phyloP scores from a whole-genome alignment of 306 rosid species.

The Glycyrrhiza uralensis region DNA sequence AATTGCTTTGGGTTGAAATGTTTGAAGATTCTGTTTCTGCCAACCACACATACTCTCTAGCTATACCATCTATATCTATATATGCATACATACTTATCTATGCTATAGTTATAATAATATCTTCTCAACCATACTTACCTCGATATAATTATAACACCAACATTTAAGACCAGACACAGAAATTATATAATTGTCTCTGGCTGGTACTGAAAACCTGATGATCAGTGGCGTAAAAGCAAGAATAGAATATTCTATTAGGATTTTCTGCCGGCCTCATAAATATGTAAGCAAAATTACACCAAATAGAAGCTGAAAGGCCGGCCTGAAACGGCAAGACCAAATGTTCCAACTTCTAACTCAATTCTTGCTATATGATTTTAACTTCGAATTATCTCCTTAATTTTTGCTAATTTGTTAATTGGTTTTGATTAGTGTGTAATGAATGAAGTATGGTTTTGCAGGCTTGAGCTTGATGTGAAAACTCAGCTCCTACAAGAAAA shows the following conservation, averaged over 20 bases:
- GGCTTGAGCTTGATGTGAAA: no score
- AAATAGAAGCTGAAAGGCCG: not conserved
- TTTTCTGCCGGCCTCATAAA: not conserved
- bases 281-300: not conserved
- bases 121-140: not conserved
- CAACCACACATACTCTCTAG: no score
- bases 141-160: not conserved
- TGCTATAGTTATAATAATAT: no score
- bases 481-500: no score
- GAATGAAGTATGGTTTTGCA: no score
- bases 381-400: no score
- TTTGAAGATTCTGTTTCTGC: constrained; percentile 21
- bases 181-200: not conserved
- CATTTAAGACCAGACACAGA: not conserved
- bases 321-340: not conserved
- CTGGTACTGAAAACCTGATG: not conserved
- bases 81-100: not conserved
- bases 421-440: no score
- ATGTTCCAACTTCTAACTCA: not conserved
- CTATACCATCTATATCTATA: no score
- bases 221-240: not conserved
- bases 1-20: constrained; percentile 30
- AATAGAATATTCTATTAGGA: not conserved
- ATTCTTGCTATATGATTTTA: no score
- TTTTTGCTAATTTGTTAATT: no score